phyloP scores from a whole-genome alignment of 2,329 filamentous ascomycete species.

The Colletotrichum sp. region DNA sequence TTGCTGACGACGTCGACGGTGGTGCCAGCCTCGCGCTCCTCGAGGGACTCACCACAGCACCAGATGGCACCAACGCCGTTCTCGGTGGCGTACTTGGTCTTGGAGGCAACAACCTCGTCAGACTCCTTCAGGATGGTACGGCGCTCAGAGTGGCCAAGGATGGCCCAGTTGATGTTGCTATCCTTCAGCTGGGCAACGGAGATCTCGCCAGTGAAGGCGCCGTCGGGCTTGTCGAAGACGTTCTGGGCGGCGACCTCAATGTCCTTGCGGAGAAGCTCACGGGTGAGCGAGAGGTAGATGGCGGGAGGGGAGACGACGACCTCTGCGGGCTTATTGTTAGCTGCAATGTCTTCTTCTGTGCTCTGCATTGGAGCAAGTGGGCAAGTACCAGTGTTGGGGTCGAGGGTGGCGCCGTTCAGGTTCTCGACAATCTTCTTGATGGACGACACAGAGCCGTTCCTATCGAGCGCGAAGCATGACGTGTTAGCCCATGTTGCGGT shows the following conservation, averaged over 20 bases:
- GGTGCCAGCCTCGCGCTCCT: constrained; percentile 85
- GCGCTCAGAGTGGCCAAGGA: constrained; percentile 95
- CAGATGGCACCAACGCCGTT: constrained; percentile 90
- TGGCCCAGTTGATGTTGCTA: constrained; percentile 84
- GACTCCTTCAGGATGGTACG: constrained; percentile 87
- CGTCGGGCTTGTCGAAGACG: constrained; percentile 95
- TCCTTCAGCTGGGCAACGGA: constrained; percentile 91
- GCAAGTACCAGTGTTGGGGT: constrained; percentile 72
- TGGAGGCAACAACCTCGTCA: constrained; percentile 85
- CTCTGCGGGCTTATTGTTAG: constrained; percentile 60
- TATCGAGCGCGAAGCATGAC: constrained; percentile 39
- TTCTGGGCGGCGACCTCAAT: constrained; percentile 95
- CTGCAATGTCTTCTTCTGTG: background rate
- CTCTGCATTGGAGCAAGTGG: background rate
- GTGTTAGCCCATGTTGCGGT: constrained; percentile 18
- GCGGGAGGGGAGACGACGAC: constrained; percentile 91
- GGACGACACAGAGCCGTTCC: constrained; percentile 91
- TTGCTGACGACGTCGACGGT: constrained; percentile 85
- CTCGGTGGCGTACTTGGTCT: constrained; percentile 92
- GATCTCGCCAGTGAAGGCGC: constrained; percentile 97
- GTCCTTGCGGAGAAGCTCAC: constrained; percentile 75
- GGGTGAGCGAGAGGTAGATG: constrained; percentile 88
- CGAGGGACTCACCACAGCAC: constrained; percentile 95
- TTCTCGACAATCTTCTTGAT: constrained; percentile 90
- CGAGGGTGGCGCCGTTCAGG: constrained; percentile 85